Conservation (phyloP, 176 grass and related monocot species). For the Avena insularis region DNA sequence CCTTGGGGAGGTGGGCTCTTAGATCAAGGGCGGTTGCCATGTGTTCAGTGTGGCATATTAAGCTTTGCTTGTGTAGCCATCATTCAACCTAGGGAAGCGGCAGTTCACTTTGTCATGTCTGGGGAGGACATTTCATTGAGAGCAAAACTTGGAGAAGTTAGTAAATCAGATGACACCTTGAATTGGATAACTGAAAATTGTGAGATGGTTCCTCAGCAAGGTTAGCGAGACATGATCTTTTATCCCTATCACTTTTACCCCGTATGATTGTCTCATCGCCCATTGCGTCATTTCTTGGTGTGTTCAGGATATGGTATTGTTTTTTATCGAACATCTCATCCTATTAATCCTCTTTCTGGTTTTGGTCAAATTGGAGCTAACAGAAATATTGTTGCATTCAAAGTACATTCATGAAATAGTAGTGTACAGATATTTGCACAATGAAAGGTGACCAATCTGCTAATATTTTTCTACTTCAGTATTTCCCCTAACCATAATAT, state of each 20-base stretch:
- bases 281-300: constrained; percentile 15
- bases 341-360: constrained; percentile 21
- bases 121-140: constrained; percentile 41
- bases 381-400: constrained; percentile 12
- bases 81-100: constrained; percentile 81
- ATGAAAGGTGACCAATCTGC: constrained; percentile 12
- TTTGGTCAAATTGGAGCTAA: constrained; percentile 32
- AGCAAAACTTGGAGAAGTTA: constrained; percentile 57
- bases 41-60: constrained; percentile 95
- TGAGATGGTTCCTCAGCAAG: constrained; percentile 56
- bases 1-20: constrained; percentile 60
- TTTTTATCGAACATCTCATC: constrained; percentile 26
- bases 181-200: constrained; percentile 42
- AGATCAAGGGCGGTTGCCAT: constrained; percentile 92
- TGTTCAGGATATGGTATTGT: constrained; percentile 26
- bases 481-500: constrained; percentile 17
- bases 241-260: constrained; percentile 27
- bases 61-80: constrained; percentile 94
- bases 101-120: constrained; percentile 75
- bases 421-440: neutral
- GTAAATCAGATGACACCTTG: constrained; percentile 50
- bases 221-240: constrained; percentile 53
- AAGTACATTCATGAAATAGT: constrained; percentile 14
- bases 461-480: constrained; percentile 13
- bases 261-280: constrained; percentile 5